Conservation (phyloP, 768 basidiomycete species). For the Asterophora parasitica region DNA sequence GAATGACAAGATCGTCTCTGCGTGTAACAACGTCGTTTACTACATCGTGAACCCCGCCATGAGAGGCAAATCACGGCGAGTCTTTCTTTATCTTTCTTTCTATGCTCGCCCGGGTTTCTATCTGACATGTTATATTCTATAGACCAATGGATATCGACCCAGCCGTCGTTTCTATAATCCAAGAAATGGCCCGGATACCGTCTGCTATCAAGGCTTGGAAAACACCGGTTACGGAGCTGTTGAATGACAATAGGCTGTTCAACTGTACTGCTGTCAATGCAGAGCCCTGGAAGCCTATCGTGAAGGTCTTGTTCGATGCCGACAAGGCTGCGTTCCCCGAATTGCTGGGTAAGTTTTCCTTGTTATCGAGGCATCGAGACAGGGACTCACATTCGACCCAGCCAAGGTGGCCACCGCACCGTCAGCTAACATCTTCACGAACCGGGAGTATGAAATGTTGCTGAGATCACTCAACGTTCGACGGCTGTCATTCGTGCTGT, state of each 20-base stretch:
- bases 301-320: constrained; percentile 75
- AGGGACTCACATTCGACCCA: constrained; percentile 26
- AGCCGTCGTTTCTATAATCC: constrained; percentile 59
- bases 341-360: constrained; percentile 57
- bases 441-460: constrained; percentile 90
- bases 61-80: constrained; percentile 71
- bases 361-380: constrained; percentile 21
- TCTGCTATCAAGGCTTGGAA: constrained; percentile 83
- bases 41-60: constrained; percentile 79
- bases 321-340: constrained; percentile 88
- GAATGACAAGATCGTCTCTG: constrained; percentile 73
- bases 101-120: neutral
- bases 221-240: constrained; percentile 68
- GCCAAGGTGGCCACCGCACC: constrained; percentile 81
- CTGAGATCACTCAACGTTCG: constrained; percentile 82
- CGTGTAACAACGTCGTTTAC: constrained; percentile 80
- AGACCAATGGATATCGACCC: constrained; percentile 79
- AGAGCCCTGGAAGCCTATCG: constrained; percentile 67
- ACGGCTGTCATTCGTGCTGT: constrained; percentile 81
- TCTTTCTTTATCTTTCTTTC: neutral
- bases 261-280: constrained; percentile 57
- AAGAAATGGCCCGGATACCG: constrained; percentile 76
- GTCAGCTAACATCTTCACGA: constrained; percentile 95
- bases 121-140: constrained; percentile 9
- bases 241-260: constrained; percentile 87